Base-by-base conservation (phyloP, 805 yeast species). In the Cyberlindnera subsufficiens region DNA sequence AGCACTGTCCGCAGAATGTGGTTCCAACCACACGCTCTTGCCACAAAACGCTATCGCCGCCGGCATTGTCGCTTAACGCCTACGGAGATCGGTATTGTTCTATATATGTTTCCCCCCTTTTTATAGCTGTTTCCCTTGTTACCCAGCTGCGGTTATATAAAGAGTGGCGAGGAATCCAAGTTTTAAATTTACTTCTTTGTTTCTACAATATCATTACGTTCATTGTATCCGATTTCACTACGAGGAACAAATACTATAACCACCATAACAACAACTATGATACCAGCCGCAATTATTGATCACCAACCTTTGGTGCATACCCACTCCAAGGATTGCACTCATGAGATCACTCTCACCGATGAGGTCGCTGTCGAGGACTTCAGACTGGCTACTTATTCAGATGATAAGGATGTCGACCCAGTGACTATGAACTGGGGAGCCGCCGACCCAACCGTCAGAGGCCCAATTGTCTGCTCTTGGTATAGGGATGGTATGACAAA, bases 401-500 rank as follows among this genome's bases (percentile, higher is more conserved):
- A 68, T 40, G 84, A 78, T 52, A 61, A 69, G 4, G 69, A 69
- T 25, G 53, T 76, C 34, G 58, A 63, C 6, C 81, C 84, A 32
- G 63, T 79, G 40, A 61, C 71, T 4, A 49, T 78, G 43, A 57
- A 64, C 22, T 79, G 86, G 84, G 80, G 78, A 22, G 71, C 69
- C 27, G 47, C 66, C 1, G 74, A 74, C 38, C 68, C 80, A 10
- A 44, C 50, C 27, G 60, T 52, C 6, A 70, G 86, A 54, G 82
- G 82, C 13, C 83, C 86, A 8, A 60, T 80, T 36, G 77, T 77
- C 16, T 77, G 74, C 17, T 69, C 81, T 4, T 72, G 80, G 56
- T 58, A 62, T 44, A 68, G 66, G 29, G 64, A 69, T 32, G 78
- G 83, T 32, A 55, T 77, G 41, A 44, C 63, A 37, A 73, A 72